These are phyloP conservation scores for Sechiopsis laciniata DNA, from an alignment of 306 rosid genomes.

Conservation along the genomic window DNA sequence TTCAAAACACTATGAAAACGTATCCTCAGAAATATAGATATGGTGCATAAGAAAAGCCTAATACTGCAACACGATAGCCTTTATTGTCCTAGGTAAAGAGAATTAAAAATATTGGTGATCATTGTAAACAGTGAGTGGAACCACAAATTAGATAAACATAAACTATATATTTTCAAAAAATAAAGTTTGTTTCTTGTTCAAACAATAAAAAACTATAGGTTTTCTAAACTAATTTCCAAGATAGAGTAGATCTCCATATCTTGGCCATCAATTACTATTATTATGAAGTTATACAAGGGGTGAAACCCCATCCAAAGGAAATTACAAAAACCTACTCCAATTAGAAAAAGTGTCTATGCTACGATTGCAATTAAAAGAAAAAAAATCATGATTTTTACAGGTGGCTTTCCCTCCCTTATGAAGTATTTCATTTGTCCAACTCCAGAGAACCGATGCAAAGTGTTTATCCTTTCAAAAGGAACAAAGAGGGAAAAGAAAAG, in stretches of 20 bases:
- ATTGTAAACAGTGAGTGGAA: neutral
- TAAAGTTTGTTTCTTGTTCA: neutral
- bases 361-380: neutral
- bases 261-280: neutral
- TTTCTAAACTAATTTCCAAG: neutral
- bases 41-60: neutral
- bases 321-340: neutral
- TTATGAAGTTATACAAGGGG: neutral
- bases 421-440: neutral
- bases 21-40: neutral
- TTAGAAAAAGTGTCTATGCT: neutral
- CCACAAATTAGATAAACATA: neutral
- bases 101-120: neutral
- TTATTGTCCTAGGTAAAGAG: neutral
- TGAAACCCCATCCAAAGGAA: neutral
- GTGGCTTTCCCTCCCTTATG: neutral
- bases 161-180: neutral
- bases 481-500: neutral
- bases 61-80: neutral
- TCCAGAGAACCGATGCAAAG: neutral
- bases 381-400: neutral
- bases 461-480: neutral
- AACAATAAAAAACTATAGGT: neutral
- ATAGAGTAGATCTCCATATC: neutral
- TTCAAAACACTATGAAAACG: neutral